Conservation (phyloP, 2,329 filamentous ascomycete species). For the Talaromyces sp. region DNA sequence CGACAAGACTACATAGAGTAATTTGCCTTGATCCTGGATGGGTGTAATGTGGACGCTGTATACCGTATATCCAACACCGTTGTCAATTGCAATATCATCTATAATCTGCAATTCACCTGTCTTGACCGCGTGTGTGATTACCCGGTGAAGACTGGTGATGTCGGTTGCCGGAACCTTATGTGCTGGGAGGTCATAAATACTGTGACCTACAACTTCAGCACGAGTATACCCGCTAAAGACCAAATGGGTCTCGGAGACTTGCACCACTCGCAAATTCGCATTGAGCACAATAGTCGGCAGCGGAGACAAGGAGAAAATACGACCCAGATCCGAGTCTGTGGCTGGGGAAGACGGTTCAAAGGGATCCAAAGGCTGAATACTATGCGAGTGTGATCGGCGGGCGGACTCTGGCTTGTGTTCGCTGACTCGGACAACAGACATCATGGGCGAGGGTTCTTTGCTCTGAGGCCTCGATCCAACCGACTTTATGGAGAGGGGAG, state of each 20-base stretch:
- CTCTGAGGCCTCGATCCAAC: neutral
- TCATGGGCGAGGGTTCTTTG: neutral
- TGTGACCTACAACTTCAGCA: conserved; percentile 35
- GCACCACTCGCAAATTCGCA: conserved; percentile 33
- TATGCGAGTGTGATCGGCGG: neutral
- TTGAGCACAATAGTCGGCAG: conserved; percentile 41
- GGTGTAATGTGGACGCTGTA: conserved; percentile 41
- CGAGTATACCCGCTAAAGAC: conserved; percentile 32
- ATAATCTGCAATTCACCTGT: conserved; percentile 36
- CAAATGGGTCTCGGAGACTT: conserved; percentile 47
- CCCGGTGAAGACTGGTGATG: conserved; percentile 35
- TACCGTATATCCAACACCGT: conserved; percentile 16
- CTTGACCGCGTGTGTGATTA: conserved; percentile 37
- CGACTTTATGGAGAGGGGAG: neutral
- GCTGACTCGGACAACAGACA: neutral
- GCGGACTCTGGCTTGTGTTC: neutral
- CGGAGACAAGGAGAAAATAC: conserved; percentile 30
- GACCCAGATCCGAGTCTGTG: conserved; percentile 20
- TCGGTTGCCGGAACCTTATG: conserved; percentile 34
- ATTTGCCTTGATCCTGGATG: conserved; percentile 38
- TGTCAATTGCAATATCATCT: conserved; percentile 23
- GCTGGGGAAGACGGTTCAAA: conserved; percentile 8
- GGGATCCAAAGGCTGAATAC: conserved; percentile 5
- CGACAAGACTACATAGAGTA: conserved; percentile 46
- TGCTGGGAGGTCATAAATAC: conserved; percentile 41